Conservation (phyloP, 768 basidiomycete genomes). For the Butyriboletus loyo region DNA sequence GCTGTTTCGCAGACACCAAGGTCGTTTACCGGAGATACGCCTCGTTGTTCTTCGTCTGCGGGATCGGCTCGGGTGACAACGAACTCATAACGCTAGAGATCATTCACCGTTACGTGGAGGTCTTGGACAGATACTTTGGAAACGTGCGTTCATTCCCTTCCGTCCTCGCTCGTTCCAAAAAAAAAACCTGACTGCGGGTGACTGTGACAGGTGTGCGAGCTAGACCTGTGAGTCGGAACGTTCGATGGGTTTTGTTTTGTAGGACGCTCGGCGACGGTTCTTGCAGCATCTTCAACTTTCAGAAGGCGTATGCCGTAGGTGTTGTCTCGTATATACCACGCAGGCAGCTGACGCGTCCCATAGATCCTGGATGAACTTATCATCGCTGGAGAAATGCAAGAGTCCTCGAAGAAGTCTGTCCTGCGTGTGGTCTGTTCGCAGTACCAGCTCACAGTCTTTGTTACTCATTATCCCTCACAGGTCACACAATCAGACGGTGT, state of each 20-base stretch:
- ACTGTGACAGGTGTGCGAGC: conserved; percentile 71
- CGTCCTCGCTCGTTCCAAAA: neutral
- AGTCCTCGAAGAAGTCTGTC: conserved; percentile 77
- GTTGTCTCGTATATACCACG: neutral
- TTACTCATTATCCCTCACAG: conserved; percentile 34
- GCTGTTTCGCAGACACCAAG: conserved; percentile 56
- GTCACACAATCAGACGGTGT: conserved; percentile 83
- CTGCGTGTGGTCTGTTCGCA: conserved; percentile 49
- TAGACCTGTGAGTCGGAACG: conserved; percentile 69
- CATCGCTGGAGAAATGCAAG: conserved; percentile 91
- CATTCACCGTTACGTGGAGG: conserved; percentile 91
- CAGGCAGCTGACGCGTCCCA: neutral
- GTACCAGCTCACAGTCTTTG: conserved; percentile 7
- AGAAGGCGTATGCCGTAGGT: conserved; percentile 85
- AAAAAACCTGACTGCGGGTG: neutral
- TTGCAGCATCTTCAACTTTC: conserved; percentile 92
- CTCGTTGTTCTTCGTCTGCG: conserved; percentile 91
- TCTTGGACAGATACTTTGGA: conserved; percentile 64
- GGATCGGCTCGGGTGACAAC: conserved; percentile 81
- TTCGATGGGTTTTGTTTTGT: neutral
- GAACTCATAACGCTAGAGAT: conserved; percentile 90
- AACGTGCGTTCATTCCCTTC: conserved; percentile 32
- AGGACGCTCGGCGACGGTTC: neutral
- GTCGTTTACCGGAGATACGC: conserved; percentile 95
- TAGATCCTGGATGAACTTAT: conserved; percentile 91